These are phyloP conservation scores for Aegilops umbellulata DNA, from an alignment of 176 grass and related monocot genomes.

Conservation along the genomic window DNA sequence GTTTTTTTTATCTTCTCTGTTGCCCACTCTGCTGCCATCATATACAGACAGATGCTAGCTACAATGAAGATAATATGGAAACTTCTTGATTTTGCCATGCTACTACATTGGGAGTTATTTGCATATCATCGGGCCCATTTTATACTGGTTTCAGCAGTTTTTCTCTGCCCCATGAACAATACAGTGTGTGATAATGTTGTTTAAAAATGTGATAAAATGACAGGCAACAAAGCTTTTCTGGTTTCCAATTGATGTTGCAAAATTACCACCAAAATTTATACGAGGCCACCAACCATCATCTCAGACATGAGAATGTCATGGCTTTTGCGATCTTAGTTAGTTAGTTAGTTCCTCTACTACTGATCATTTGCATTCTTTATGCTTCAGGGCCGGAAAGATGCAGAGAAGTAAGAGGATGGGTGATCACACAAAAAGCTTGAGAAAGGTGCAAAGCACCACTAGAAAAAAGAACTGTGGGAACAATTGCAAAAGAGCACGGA, in stretches of 20 bases:
- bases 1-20: too few relatives aligned
- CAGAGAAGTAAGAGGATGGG: background rate
- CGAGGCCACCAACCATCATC: background rate
- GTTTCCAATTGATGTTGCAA: background rate
- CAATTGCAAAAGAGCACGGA: background rate
- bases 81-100: background rate
- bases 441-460: background rate
- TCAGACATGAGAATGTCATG: background rate
- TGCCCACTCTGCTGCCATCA: background rate
- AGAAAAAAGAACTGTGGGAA: background rate
- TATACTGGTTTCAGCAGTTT: too few relatives aligned
- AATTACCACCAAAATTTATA: background rate
- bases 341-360: too few relatives aligned
- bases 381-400: conserved; percentile 18
- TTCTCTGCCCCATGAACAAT: too few relatives aligned
- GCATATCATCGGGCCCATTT: background rate
- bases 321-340: background rate
- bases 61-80: background rate
- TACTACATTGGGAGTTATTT: background rate
- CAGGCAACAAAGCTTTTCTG: background rate
- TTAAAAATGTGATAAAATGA: background rate
- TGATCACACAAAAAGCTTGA: background rate
- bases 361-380: background rate
- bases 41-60: background rate
- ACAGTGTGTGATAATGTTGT: too few relatives aligned